These are phyloP conservation scores for Begonia loranthoides DNA, from an alignment of 306 rosid genomes.

Conservation along the genomic window DNA sequence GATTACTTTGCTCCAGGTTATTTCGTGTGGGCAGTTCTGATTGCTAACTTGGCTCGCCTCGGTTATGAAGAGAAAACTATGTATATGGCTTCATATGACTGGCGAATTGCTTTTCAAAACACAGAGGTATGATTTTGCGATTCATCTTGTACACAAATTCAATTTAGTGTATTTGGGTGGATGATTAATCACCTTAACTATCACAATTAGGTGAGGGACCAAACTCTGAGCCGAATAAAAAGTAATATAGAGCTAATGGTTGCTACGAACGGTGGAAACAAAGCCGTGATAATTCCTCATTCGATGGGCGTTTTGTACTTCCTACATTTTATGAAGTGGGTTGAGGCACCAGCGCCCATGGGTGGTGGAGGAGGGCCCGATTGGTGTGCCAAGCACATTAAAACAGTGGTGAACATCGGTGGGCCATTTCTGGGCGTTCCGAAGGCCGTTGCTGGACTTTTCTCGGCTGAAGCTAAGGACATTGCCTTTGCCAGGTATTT, in stretches of 20 bases:
- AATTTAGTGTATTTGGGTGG: neutral
- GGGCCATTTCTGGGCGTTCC: slow-evolving; percentile 85
- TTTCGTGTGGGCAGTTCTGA: slow-evolving; percentile 81
- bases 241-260: slow-evolving; percentile 48
- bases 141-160: no score
- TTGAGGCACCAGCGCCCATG: slow-evolving; percentile 76
- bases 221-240: slow-evolving; percentile 65
- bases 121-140: slow-evolving; percentile 37
- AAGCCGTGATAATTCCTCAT: slow-evolving; percentile 34
- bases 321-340: slow-evolving; percentile 76
- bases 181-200: neutral
- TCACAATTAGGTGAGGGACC: slow-evolving; percentile 56
- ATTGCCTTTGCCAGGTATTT: slow-evolving; percentile 84
- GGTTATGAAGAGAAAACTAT: slow-evolving; percentile 81
- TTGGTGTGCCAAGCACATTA: slow-evolving; percentile 35
- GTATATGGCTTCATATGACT: slow-evolving; percentile 89
- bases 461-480: slow-evolving; percentile 78
- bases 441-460: slow-evolving; percentile 73
- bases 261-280: slow-evolving; percentile 24
- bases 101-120: slow-evolving; percentile 83
- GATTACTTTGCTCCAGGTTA: slow-evolving; percentile 84
- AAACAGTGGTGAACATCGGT: slow-evolving; percentile 30
- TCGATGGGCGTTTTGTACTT: slow-evolving; percentile 38
- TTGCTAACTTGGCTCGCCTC: slow-evolving; percentile 73
- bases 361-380: slow-evolving; percentile 40